Evolutionary conservation across 2,329 filamentous ascomycete genomes (phyloP).

Genomic region (Rachicladosporium sp.): DNA sequence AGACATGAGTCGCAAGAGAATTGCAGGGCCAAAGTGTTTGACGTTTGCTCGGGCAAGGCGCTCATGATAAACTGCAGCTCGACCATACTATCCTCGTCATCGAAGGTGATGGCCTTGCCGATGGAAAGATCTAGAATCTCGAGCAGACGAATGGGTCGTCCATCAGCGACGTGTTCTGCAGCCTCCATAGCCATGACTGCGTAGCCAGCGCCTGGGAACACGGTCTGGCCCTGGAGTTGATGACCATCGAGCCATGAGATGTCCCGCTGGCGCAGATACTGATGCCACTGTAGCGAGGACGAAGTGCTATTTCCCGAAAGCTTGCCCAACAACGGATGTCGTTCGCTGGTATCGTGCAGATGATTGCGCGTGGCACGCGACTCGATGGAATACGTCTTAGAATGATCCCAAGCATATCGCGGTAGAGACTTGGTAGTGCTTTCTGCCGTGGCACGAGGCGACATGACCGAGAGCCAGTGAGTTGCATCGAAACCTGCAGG

Average conservation of each 20-base stretch:
- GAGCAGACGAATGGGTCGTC: slow-evolving; percentile 3
- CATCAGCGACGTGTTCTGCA: not conserved
- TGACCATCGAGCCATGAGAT: slow-evolving; percentile 6
- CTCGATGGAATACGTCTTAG: not conserved
- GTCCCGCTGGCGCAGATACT: slow-evolving; percentile 1
- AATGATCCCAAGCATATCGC: slow-evolving; percentile 8
- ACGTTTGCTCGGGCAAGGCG: no score
- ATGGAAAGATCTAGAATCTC: slow-evolving; percentile 10
- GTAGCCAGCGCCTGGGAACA: slow-evolving; percentile 7
- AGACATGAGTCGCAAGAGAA: no score
- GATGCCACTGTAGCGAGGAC: not conserved
- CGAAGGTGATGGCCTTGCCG: slow-evolving; percentile 8
- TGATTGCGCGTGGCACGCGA: not conserved
- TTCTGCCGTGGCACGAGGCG: not conserved
- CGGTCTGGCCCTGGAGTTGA: slow-evolving; percentile 4
- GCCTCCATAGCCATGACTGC: slow-evolving; percentile 6
- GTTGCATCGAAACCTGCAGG: not conserved
- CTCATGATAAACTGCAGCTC: slow-evolving; percentile 3
- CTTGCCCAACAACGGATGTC: slow-evolving; percentile 2
- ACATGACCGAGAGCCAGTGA: not conserved
- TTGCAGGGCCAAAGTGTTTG: no score
- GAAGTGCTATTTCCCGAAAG: not conserved
- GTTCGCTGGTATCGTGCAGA: not conserved
- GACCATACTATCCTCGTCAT: slow-evolving; percentile 2
- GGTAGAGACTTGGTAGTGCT: slow-evolving; percentile 3